Conservation (phyloP, 306 rosid genomes). For the Lagenaria siceraria region DNA sequence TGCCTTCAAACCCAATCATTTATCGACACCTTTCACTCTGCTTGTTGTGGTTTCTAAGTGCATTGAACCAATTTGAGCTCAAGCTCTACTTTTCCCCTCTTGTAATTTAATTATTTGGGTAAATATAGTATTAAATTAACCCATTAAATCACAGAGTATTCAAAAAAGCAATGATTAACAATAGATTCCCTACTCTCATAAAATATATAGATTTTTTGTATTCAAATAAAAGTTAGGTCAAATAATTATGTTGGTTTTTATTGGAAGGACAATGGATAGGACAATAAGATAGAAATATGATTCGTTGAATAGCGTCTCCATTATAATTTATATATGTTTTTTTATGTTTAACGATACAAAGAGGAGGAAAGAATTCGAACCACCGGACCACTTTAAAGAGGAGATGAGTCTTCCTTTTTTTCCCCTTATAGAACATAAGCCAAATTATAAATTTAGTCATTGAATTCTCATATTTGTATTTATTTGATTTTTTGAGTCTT, state of each 20-base stretch:
- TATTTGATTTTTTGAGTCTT: no score
- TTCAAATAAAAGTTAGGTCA: neutral
- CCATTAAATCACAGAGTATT: neutral
- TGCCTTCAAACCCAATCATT: neutral
- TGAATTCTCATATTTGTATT: no score
- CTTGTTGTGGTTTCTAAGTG: neutral
- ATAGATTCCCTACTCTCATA: neutral
- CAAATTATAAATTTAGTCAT: no score
- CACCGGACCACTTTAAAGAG: no score
- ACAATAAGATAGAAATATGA: neutral
- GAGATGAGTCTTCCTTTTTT: no score
- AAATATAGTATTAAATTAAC: neutral
- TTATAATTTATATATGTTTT: no score
- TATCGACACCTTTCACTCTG: neutral
- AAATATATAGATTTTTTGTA: no score
- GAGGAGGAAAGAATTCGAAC: no score
- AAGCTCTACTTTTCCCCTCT: neutral
- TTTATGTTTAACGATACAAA: no score
- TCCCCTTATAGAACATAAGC: no score
- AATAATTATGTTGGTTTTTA: no score
- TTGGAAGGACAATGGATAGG: neutral
- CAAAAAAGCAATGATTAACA: neutral
- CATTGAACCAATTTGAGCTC: neutral
- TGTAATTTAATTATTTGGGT: neutral
- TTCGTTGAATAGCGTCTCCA: no score